Conservation (phyloP, 2,329 filamentous ascomycete genomes). For the Neophaeococcomyces mojaviensis region DNA sequence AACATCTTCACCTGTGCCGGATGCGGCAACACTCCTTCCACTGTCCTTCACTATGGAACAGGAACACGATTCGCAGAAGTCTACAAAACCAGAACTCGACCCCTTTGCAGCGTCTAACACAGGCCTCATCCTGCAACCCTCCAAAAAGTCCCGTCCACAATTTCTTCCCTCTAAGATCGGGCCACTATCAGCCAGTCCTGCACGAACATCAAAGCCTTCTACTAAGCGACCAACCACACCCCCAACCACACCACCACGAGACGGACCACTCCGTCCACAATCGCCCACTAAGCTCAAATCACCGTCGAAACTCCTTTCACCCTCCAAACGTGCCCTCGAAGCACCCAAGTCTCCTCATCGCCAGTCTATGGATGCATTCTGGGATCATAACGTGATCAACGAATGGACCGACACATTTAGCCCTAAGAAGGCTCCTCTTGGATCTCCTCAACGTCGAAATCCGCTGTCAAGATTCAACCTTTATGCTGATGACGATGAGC, state of each 20-base stretch:
- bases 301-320: constrained; percentile 34
- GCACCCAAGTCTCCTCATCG: constrained; percentile 45
- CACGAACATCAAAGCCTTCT: constrained; percentile 11
- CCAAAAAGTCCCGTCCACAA: not conserved
- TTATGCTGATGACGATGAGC: constrained; percentile 32
- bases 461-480: constrained; percentile 21
- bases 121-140: not conserved
- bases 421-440: constrained; percentile 36
- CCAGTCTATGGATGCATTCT: constrained; percentile 47
- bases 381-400: constrained; percentile 45
- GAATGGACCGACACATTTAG: constrained; percentile 50
- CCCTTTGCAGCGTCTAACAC: constrained; percentile 1
- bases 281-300: constrained; percentile 19
- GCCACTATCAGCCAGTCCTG: not conserved
- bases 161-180: constrained; percentile 2
- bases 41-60: not conserved
- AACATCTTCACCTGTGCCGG: constrained; percentile 14
- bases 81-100: not conserved
- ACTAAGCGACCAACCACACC: constrained; percentile 30
- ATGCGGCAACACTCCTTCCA: not conserved
- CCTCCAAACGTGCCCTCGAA: constrained; percentile 36
- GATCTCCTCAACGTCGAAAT: constrained; percentile 17
- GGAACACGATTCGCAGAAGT: not conserved
- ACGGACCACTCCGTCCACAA: too few species aligned
- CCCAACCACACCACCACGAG: constrained; percentile 32